These are phyloP conservation scores for Tilletia setariae DNA, from an alignment of 1,284 basidiomycete species.

Conservation along the genomic window DNA sequence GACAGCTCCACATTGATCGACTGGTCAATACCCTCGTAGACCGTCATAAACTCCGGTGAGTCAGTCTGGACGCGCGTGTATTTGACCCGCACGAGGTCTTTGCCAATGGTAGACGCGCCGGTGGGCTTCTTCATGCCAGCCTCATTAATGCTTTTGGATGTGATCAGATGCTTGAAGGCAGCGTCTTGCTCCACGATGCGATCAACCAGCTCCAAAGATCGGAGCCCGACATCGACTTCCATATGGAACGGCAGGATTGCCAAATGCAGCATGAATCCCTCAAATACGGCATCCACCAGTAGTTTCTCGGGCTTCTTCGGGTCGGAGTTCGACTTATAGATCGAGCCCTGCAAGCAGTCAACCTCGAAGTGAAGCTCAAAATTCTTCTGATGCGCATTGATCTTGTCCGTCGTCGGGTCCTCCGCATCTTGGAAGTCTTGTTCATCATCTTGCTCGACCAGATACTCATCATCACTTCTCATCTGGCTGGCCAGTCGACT, in stretches of 20 bases:
- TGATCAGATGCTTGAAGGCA: conserved; percentile 66
- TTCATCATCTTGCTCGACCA: conserved; percentile 42
- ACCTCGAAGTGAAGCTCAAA: conserved; percentile 90
- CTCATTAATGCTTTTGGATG: conserved; percentile 62
- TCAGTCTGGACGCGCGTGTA: conserved; percentile 78
- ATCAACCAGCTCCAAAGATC: conserved; percentile 61
- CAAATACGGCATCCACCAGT: conserved; percentile 76
- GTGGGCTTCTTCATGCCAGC: conserved; percentile 17
- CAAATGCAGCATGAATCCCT: conserved; percentile 64
- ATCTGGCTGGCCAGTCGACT: conserved; percentile 42
- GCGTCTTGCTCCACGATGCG: conserved; percentile 66
- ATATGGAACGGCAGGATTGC: conserved; percentile 63
- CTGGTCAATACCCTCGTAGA: conserved; percentile 84
- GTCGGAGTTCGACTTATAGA: conserved; percentile 67
- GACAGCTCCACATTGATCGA: conserved; percentile 83
- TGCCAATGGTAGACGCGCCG: conserved; percentile 14
- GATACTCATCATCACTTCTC: conserved; percentile 40
- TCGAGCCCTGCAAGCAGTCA: conserved; percentile 75
- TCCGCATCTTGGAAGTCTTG: conserved; percentile 46
- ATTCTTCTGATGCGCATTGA: conserved; percentile 71
- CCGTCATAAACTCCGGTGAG: conserved; percentile 79
- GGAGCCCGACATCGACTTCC: conserved; percentile 78
- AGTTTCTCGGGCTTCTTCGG: conserved; percentile 65
- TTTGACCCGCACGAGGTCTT: conserved; percentile 69
- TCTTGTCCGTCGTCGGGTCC: conserved; percentile 42